These are phyloP conservation scores for Alternaria arbusti DNA, from an alignment of 2,329 filamentous ascomycete species.

Conservation along the genomic window DNA sequence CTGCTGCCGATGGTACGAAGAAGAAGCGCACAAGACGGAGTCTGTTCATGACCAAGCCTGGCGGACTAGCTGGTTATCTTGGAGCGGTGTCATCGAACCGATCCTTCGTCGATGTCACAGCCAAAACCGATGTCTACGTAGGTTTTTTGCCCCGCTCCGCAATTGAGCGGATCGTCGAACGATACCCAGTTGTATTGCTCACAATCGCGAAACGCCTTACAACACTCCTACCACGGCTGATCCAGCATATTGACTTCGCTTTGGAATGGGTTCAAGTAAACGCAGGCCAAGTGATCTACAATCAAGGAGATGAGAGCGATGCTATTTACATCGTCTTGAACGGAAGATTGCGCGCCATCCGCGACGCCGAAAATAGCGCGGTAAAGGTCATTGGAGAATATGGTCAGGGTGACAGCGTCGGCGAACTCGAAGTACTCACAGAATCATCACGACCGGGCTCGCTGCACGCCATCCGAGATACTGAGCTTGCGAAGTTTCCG, in stretches of 20 bases:
- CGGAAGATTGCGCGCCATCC: slow-evolving; percentile 82
- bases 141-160: slow-evolving; percentile 87
- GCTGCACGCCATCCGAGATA: slow-evolving; percentile 93
- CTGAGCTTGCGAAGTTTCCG: slow-evolving; percentile 94
- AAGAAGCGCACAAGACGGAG: slow-evolving; percentile 68
- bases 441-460: slow-evolving; percentile 91
- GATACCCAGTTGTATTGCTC: slow-evolving; percentile 87
- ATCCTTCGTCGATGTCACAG: slow-evolving; percentile 95
- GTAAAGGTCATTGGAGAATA: slow-evolving; percentile 90
- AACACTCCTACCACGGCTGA: slow-evolving; percentile 83
- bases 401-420: slow-evolving; percentile 96
- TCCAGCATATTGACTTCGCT: slow-evolving; percentile 97
- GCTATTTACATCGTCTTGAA: slow-evolving; percentile 98
- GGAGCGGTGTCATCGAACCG: slow-evolving; percentile 93
- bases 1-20: slow-evolving; percentile 42
- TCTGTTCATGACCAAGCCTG: slow-evolving; percentile 90
- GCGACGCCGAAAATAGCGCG: slow-evolving; percentile 79
- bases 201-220: slow-evolving; percentile 97
- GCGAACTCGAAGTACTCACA: slow-evolving; percentile 95
- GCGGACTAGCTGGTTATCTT: slow-evolving; percentile 91
- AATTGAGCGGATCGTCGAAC: slow-evolving; percentile 89
- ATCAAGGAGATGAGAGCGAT: slow-evolving; percentile 93
- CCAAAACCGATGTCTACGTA: slow-evolving; percentile 98
- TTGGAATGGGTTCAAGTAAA: slow-evolving; percentile 98
- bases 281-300: slow-evolving; percentile 92